Evolutionary conservation across 2,329 filamentous ascomycete species (phyloP), one percentile per base, ranked within the genome.

Genomic region (Exophiala alcalophila): DNA sequence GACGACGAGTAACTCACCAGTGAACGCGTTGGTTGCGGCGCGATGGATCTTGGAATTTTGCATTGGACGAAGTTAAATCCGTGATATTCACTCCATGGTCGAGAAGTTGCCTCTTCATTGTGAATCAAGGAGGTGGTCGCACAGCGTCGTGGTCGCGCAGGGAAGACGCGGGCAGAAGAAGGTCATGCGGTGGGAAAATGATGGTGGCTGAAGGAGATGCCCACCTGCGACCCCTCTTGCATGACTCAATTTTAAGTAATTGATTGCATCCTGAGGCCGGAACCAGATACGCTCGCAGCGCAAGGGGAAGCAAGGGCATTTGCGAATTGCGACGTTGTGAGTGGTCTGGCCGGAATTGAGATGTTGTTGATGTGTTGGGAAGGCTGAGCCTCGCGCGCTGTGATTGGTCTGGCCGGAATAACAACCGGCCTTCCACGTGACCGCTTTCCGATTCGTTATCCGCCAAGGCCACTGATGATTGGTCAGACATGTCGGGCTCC

Each of bases 301-400:
- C 10, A 25, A 27, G 8, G 14, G 20, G n/a, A n/a, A n/a, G n/a
- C n/a, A n/a, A n/a, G n/a, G n/a, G n/a, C n/a, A n/a, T n/a, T n/a
- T n/a, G n/a, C n/a, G n/a, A n/a, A n/a, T n/a, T 36, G 33, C 28
- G 32, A 11, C 25, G 19, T 28, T 46, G 20, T 52, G 33, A 52
- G 39, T 52, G 40, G 45, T 38, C 45, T 52, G 49, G 49, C 49
- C 49, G 49, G 49, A 41, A 41, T 19, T 24, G 28, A n/a, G n/a
- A n/a, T n/a, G n/a, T n/a, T n/a, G n/a, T n/a, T n/a, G n/a, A n/a
- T n/a, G n/a, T n/a, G n/a, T n/a, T n/a, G n/a, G n/a, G n/a, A n/a
- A n/a, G n/a, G n/a, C n/a, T n/a, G n/a, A n/a, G n/a, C n/a, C n/a
- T 23, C 23, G 14, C 18, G 18, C 15, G 14, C 11, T 26, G 7